phyloP scores from a whole-genome alignment of 495 filamentous ascomycete species.

The Rusavskia elegans region DNA sequence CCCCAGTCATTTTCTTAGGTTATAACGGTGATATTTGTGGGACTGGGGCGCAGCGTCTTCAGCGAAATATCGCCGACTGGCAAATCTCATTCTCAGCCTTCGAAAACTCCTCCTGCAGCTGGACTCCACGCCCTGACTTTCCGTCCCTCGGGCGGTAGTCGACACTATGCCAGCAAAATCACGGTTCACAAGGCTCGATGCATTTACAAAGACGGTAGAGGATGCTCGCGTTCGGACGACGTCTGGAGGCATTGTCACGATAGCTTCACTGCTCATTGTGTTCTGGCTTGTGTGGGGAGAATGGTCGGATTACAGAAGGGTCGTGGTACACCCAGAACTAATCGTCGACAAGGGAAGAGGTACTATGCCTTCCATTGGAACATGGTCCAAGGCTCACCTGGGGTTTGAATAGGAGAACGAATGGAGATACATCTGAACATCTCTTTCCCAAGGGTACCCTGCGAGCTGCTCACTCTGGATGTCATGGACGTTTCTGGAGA shows the following conservation, averaged over 20 bases:
- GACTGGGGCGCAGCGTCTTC: no score
- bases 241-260: constrained; percentile 86
- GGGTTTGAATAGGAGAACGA: constrained; percentile 50
- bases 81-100: no score
- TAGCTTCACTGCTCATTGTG: constrained; percentile 72
- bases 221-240: constrained; percentile 97
- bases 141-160: neutral
- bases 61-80: no score
- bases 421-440: constrained; percentile 99
- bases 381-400: neutral
- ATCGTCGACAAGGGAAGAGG: constrained; percentile 94
- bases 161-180: constrained; percentile 41
- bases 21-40: no score
- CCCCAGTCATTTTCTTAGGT: no score
- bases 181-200: constrained; percentile 88
- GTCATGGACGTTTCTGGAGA: constrained; percentile 98
- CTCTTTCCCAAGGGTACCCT: constrained; percentile 84
- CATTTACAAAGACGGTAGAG: constrained; percentile 97
- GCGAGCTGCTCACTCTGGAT: constrained; percentile 88
- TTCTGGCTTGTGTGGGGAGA: constrained; percentile 85
- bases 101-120: neutral
- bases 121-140: neutral
- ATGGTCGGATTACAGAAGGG: constrained; percentile 81
- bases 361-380: constrained; percentile 21
- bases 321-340: constrained; percentile 79